Base-by-base conservation (phyloP, 306 rosid genomes). In the Malus asiatica region DNA sequence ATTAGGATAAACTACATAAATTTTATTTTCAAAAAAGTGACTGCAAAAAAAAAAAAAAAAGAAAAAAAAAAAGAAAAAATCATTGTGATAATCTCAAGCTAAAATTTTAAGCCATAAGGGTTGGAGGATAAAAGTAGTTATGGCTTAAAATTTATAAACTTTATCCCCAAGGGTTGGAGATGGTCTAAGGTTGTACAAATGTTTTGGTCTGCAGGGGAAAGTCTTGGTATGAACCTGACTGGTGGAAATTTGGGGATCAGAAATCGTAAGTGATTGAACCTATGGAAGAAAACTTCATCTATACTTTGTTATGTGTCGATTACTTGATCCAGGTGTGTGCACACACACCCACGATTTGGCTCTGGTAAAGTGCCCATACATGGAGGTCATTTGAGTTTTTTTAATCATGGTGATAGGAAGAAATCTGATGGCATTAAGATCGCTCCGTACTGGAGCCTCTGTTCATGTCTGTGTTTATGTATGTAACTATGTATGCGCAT, bases 241-340 rank as follows among this genome's bases (percentile, higher is more conserved):
- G 98, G 98, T 96, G 98, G 99, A 96, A 93, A 84, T 96, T 96
- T 84, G 98, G 99, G 18, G 99, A 96, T 83, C 97, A 90, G 75
- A 96, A 90, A 85, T 46, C 94, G 99, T 96, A 89, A 89, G 97
- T 88, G 74, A 81, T 81, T 29, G 69, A 45, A 61, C 84, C 70
- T 27, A 61, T 19, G 27, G 60, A 44, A 60, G 12, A 60, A 16
- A 27, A 25, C 22, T 25, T 20, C 40, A 59, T 38, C 40, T 27
- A 40, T 60, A 9, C 22, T 19, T 60, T 18, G 18, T 61, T 29
- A 9, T 27, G 22, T 60, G 55, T 62, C 29, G 59, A 45, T 60
- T 22, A 64, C 11, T 64, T 30, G 44, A 64, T 64, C 19, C n/a
- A 64, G 25, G 45, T 23, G 18, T 18, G 46, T 19, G 30, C 15